These are phyloP conservation scores for Monosporascus sp. DNA, from an alignment of 2,329 filamentous ascomycete genomes.

Conservation along the genomic window DNA sequence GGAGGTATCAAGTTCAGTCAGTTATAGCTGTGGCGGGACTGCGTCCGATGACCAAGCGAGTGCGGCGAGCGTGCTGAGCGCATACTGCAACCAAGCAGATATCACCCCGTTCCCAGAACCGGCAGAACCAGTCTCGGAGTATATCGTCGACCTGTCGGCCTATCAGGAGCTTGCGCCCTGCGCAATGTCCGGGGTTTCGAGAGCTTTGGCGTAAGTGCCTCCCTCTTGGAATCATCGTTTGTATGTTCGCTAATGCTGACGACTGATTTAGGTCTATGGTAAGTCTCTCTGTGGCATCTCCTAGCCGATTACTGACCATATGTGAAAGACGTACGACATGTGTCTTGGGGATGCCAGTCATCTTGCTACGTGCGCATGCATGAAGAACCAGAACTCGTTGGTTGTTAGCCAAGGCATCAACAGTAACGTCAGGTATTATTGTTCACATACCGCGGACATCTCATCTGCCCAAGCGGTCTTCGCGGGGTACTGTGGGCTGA, in stretches of 20 bases:
- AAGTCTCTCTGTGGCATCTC: conserved; percentile 6
- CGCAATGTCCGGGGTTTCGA: conserved; percentile 31
- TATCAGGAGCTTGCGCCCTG: conserved; percentile 38
- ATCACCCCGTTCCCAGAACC: conserved; percentile 36
- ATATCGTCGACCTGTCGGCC: conserved; percentile 45
- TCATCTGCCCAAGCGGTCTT: conserved; percentile 45
- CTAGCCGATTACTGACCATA: neutral
- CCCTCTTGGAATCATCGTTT: neutral
- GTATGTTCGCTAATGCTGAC: neutral
- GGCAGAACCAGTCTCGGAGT: conserved; percentile 36
- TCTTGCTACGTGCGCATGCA: conserved; percentile 47
- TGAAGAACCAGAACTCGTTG: conserved; percentile 43
- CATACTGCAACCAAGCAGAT: conserved; percentile 43
- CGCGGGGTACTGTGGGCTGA: conserved; percentile 46
- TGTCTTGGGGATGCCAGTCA: conserved; percentile 35
- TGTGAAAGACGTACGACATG: conserved; percentile 21
- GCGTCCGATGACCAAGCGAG: conserved; percentile 45
- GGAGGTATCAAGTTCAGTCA: conserved; percentile 34
- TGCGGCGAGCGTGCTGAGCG: conserved; percentile 36
- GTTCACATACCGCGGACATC: conserved; percentile 41
- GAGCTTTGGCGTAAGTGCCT: conserved; percentile 33
- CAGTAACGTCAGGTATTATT: conserved; percentile 36
- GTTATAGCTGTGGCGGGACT: conserved; percentile 37
- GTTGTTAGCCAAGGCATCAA: conserved; percentile 37
- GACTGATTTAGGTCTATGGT: conserved; percentile 24